Base-by-base conservation (phyloP, 768 basidiomycete genomes). In the Phaffia tasmanica region DNA sequence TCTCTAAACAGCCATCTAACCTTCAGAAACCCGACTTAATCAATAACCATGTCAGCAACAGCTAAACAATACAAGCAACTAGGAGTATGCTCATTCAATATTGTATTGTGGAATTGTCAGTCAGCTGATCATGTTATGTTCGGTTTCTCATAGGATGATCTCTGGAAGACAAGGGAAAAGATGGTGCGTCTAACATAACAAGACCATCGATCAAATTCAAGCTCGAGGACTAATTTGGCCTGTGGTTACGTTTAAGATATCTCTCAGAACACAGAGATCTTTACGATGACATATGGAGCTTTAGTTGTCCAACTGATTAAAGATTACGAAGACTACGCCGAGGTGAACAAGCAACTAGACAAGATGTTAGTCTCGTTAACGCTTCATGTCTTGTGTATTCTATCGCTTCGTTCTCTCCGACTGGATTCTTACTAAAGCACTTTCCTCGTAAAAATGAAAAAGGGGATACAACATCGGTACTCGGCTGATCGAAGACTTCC, bases 401-500 rank as follows among this genome's bases (percentile, higher is more conserved):
- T 25, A 32, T 21, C 11, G 21, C 18, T 59, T 18, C 18, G 23
- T 32, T 27, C 21, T 53, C 51, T 27, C 4, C 27, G 7, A 8
- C 51, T 21, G 51, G 18, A 21, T 27, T 16, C 51, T 53, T 3
- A 21, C 51, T 53, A 21, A 21, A n/a, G 8, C 23, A 23, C 55
- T 48, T 27, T 49, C 1, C 53, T 59, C 6, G 23, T 54, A 25
- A 2, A 16, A 6, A 15, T 57, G n/a, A n/a, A n/a, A n/a, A n/a
- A 98, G 97, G 94, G 95, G 95, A 3, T 97, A 95, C 77, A 95
- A 93, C 75, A 98, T 99, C 67, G 95, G 95, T 30, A 94, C 86
- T 27, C 81, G 95, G 49, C 79, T 99, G 63, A 95, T 99, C 65
- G 95, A 99, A 74, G 95, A 99, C 74, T 95, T 99, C 73, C 81